Evolutionary conservation across 208 protist species (phyloP).

Genomic region (Trypanosoma melophagium): DNA sequence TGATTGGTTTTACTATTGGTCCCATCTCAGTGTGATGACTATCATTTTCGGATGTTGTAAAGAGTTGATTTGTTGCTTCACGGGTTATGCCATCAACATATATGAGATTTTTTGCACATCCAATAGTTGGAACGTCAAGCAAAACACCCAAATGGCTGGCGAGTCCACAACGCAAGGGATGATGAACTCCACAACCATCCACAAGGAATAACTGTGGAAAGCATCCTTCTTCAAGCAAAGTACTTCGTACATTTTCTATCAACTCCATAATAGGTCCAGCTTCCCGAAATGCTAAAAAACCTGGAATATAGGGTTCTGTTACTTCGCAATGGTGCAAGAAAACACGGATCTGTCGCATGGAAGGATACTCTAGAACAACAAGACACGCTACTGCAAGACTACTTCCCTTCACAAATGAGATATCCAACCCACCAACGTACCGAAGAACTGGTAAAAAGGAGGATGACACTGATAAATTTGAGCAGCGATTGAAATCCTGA

Average conservation of each 20-base stretch:
- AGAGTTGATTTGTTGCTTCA: slow-evolving; percentile 32
- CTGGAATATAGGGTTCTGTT: slow-evolving; percentile 90
- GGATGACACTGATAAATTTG: neutral
- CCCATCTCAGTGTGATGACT: too few species aligned
- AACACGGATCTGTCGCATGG: slow-evolving; percentile 33
- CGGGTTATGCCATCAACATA: slow-evolving; percentile 80
- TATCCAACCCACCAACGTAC: slow-evolving; percentile 68
- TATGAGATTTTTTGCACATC: slow-evolving; percentile 91
- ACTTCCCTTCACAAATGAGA: slow-evolving; percentile 72
- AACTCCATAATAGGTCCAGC: slow-evolving; percentile 53
- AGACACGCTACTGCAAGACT: slow-evolving; percentile 65
- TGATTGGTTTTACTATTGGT: slow-evolving; percentile 13
- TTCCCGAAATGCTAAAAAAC: slow-evolving; percentile 96
- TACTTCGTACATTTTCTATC: slow-evolving; percentile 27
- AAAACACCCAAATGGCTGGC: slow-evolving; percentile 94
- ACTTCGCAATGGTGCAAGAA: slow-evolving; percentile 64
- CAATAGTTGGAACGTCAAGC: slow-evolving; percentile 89
- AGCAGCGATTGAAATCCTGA: slow-evolving; percentile 1
- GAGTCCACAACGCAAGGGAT: slow-evolving; percentile 90
- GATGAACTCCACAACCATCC: slow-evolving; percentile 95
- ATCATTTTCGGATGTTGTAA: too few species aligned
- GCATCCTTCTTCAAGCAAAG: slow-evolving; percentile 29
- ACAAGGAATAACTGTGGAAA: slow-evolving; percentile 91
- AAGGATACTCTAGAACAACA: slow-evolving; percentile 66
- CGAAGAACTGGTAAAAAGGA: slow-evolving; percentile 24